Evolutionary conservation across 2,329 filamentous ascomycete species (phyloP), one percentile per base, ranked within the genome.

Genomic region (Fusarium sp.): DNA sequence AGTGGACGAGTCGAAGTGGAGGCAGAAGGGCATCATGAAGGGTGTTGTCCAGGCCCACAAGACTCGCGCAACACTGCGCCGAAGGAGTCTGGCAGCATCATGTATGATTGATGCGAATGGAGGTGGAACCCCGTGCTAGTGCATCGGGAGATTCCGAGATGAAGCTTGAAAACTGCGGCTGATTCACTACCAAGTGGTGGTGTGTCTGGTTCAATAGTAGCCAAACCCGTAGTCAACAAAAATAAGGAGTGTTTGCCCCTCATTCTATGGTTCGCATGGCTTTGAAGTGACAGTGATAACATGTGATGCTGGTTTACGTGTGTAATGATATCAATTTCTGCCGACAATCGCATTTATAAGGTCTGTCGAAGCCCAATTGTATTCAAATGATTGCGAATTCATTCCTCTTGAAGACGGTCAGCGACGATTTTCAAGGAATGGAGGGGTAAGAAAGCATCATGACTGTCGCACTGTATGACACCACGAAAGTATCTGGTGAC

Each of bases 101-200:
- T 67, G 66, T 65, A 76, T 69, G 70, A 70, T 67, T 66, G 45
- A 62, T 63, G 63, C 63, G 63, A 47, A 47, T 47, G 43, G 43
- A 69, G 65, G 43, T 70, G 52, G 76, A 76, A 75, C 72, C 70
- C 70, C 67, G 71, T 80, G 78, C 76, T 70, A 80, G 78, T 80
- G 78, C 77, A 79, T 72, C 61, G 61, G 61, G 65, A 60, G 27
- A 76, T 78, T 76, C 74, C 69, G 57, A 70, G 70, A 77, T 69
- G 69, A 75, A 74, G 69, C 73, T 76, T 71, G 67, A 72, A 54
- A 68, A 72, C 73, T 79, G 63, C 71, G 76, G 76, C 59, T 32
- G 69, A 72, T 75, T 74, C 70, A 70, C 70, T 63, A 69, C 76
- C 77, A 79, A 79, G 77, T 79, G 77, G 77, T 62, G 62, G 76